phyloP scores from a whole-genome alignment of 1,139 yeast species.

The Hyphopichia pseudoburtonii region DNA sequence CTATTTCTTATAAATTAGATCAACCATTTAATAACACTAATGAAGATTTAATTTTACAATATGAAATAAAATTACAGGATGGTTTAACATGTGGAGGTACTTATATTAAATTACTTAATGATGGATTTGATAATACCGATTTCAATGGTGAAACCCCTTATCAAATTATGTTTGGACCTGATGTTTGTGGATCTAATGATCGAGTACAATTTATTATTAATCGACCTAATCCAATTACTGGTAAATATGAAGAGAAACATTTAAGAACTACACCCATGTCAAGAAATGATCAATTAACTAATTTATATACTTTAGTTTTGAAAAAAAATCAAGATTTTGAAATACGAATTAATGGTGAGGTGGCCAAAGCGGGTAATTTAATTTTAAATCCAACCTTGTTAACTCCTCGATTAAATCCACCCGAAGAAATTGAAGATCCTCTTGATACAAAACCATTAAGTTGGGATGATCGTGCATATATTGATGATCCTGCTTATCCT shows the following conservation, averaged over 20 bases:
- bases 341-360: conserved; percentile 78
- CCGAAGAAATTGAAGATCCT: conserved; percentile 60
- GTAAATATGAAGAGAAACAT: conserved; percentile 66
- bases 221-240: conserved; percentile 56
- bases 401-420: conserved; percentile 64
- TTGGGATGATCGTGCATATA: conserved; percentile 70
- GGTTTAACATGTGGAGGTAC: conserved; percentile 87
- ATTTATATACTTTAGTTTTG: conserved; percentile 74
- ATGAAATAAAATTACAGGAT: conserved; percentile 80
- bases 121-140: conserved; percentile 35
- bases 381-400: conserved; percentile 49
- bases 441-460: conserved; percentile 66
- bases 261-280: conserved; percentile 68
- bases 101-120: conserved; percentile 69
- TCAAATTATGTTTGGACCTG: conserved; percentile 94
- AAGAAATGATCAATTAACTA: conserved; percentile 54
- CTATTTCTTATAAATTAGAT: conserved; percentile 63
- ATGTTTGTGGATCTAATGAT: conserved; percentile 78
- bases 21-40: conserved; percentile 53
- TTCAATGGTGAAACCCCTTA: conserved; percentile 68
- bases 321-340: conserved; percentile 67
- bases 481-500: conserved; percentile 64
- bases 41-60: conserved; percentile 76
- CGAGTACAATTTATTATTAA: conserved; percentile 75
- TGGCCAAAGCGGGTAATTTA: conserved; percentile 67